Percentiles rank a stretch among this genome's conserved stretches.
These are phyloP conservation scores for Phytopythium aichiense DNA, from an alignment of 352 stramenopile genomes.

Conservation along the genomic window DNA sequence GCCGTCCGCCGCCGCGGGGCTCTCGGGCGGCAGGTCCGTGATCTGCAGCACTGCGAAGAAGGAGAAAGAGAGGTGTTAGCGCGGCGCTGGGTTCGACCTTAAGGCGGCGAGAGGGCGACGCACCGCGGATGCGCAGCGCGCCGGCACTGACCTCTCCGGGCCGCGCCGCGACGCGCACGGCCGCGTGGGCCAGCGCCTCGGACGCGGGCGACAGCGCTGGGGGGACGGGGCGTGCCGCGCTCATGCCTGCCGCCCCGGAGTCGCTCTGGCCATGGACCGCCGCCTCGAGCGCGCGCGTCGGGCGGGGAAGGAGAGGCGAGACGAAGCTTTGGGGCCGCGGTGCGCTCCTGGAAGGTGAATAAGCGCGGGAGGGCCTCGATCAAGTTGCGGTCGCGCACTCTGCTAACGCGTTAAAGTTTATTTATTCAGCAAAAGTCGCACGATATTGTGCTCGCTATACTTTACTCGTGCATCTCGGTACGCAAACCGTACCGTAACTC, in stretches of 20 bases:
- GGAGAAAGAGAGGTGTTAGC: neutral
- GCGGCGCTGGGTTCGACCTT: neutral
- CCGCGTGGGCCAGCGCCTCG: constrained; percentile 42
- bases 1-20: constrained; percentile 15
- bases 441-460: too few relatives aligned
- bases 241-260: constrained; percentile 11
- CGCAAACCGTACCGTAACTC: neutral
- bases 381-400: neutral
- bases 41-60: constrained; percentile 31
- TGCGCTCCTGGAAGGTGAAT: neutral
- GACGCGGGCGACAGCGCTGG: constrained; percentile 40
- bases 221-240: constrained; percentile 14
- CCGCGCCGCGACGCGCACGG: constrained; percentile 41
- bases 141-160: constrained; percentile 41
- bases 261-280: constrained; percentile 6
- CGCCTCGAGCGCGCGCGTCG: neutral
- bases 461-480: neutral
- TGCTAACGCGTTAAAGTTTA: neutral
- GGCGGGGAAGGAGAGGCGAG: neutral
- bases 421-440: neutral
- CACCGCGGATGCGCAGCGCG: constrained; percentile 55
- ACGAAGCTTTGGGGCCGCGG: neutral
- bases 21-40: constrained; percentile 42
- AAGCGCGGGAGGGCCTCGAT: neutral
- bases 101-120: neutral